Evolutionary conservation across 1,139 yeast species (phyloP).

Genomic region (Diutina siamensis): DNA sequence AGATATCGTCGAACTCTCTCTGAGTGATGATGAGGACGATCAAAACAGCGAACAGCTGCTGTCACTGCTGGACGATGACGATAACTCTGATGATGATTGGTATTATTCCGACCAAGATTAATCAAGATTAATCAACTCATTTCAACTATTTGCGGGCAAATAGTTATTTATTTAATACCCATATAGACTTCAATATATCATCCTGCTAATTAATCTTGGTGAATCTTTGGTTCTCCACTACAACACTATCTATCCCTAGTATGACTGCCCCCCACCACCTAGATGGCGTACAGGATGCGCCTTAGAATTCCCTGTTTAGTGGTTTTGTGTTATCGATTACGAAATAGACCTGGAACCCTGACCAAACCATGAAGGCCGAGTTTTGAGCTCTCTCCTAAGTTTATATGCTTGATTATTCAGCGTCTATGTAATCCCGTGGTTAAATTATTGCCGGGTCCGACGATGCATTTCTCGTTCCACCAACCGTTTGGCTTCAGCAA

Average conservation of each 20-base stretch:
- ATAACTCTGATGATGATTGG: neutral
- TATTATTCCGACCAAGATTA: neutral
- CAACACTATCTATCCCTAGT: too few relatives aligned
- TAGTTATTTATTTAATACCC: neutral
- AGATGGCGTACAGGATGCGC: neutral
- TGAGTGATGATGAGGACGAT: neutral
- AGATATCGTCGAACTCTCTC: neutral
- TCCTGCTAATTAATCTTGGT: too few relatives aligned
- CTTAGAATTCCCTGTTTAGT: neutral
- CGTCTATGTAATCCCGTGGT: too few relatives aligned
- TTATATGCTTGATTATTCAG: too few relatives aligned
- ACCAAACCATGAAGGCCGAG: too few relatives aligned
- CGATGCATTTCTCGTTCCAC: slow-evolving; percentile 5
- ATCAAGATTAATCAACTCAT: neutral
- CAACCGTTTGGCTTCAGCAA: slow-evolving; percentile 5
- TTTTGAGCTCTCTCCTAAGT: too few relatives aligned
- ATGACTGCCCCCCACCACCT: neutral
- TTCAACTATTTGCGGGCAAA: neutral
- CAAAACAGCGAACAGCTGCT: neutral
- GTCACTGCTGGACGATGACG: neutral
- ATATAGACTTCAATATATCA: neutral
- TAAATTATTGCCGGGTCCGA: too few relatives aligned
- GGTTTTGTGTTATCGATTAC: neutral
- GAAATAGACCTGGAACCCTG: too few relatives aligned
- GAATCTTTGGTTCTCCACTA: too few relatives aligned